These are phyloP conservation scores for Epichloe gansuensis DNA, from an alignment of 2,329 filamentous ascomycete genomes.

Conservation along the genomic window DNA sequence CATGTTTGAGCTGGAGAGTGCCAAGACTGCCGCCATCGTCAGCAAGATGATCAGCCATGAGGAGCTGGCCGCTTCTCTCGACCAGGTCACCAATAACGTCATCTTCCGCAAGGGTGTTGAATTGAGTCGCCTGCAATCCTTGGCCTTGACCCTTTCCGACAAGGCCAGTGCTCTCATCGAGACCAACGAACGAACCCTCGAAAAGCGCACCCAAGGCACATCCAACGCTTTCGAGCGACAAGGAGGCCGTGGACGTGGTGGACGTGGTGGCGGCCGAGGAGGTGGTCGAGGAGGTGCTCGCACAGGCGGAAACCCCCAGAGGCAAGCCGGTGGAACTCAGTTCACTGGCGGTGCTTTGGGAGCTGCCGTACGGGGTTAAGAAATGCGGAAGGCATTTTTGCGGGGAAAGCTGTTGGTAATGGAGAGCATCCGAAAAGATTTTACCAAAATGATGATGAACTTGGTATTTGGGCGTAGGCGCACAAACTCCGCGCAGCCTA, in stretches of 20 bases:
- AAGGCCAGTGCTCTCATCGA: constrained; percentile 95
- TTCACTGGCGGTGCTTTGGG: constrained; percentile 74
- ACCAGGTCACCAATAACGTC: constrained; percentile 93
- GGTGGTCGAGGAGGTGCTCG: constrained; percentile 49
- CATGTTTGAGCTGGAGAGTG: constrained; percentile 90
- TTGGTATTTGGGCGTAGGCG: constrained; percentile 3
- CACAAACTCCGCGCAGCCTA: constrained; percentile 1
- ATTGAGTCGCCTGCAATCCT: constrained; percentile 85
- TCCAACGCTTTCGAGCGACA: constrained; percentile 91
- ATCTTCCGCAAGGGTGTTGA: constrained; percentile 99
- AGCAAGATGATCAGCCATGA: constrained; percentile 99
- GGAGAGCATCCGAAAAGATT: not conserved
- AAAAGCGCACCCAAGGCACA: constrained; percentile 93
- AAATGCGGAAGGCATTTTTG: too few species aligned
- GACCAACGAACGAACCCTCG: constrained; percentile 90
- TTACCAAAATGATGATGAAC: not conserved
- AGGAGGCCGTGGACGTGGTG: constrained; percentile 63
- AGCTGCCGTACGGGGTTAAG: constrained; percentile 48
- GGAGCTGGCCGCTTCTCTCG: constrained; percentile 86
- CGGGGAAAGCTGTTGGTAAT: not conserved
- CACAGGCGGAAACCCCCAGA: constrained; percentile 44
- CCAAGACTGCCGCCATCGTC: constrained; percentile 88
- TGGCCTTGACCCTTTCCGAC: constrained; percentile 86
- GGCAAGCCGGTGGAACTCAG: constrained; percentile 60
- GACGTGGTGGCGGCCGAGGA: constrained; percentile 47